Base-by-base conservation (phyloP, 2,329 filamentous ascomycete species). In the Rhinocladiella mackenziei region DNA sequence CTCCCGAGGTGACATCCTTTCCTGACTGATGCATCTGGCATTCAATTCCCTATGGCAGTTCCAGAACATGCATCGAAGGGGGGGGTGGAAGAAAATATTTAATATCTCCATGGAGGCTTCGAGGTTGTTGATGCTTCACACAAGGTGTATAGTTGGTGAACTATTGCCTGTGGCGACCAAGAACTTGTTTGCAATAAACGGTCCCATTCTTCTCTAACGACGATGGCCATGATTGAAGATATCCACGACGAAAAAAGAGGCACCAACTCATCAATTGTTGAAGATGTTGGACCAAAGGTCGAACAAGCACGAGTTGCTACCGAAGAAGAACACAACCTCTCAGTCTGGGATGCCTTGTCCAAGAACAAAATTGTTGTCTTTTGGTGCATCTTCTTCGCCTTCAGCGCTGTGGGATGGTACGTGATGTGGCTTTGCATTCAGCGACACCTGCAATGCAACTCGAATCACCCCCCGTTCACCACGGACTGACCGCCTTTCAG, bases 361-460 rank as follows among this genome's bases (percentile, higher is more conserved):
- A 50, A 55, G 33, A 42, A 56, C 40, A 50, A 41, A 23, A 22
- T 10, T 5, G 40, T 51, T 6, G 54, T 55, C 28, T 54, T 52
- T 30, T 56, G 54, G 54, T 53, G 46, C 30, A 40, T 56, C n/a
- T 56, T 56, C 43, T 56, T 56, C 34, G 50, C 46, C 43, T 52
- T 56, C 25, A 55, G 46, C 29, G 52, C 52, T 9, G 31, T 56
- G 25, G 54, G 52, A 20, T 56, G 54, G 54, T 56, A 46, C 39
- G 50, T 39, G 13, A n/a, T n/a, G n/a, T 20, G 14, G 13, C 32
- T 17, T 37, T 11, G 17, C 23, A 37, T 4, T 26, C 7, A 22
- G n/a, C 11, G n/a, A 18, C 5, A 17, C 7, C 28, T 30, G 8
- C 15, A 11, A 8, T 10, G 19, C 17, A 18, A 20, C n/a, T 17